Base-by-base conservation (phyloP, 768 basidiomycete species). In the Hemileccinum rubropunctum region DNA sequence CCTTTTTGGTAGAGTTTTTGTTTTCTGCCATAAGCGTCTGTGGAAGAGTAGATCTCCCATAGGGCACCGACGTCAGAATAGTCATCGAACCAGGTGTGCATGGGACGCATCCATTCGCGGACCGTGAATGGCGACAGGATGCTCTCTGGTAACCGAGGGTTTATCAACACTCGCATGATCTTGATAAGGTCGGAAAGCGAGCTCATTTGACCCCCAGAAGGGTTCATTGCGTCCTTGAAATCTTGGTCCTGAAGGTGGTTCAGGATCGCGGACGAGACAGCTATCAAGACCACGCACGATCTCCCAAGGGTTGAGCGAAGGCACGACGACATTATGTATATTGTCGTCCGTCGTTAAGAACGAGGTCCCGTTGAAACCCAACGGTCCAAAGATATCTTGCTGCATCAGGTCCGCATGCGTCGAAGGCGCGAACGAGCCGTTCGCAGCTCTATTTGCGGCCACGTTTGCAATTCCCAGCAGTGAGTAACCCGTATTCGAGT, bases 141-240 rank as follows among this genome's bases (percentile, higher is more conserved):
- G 13, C 71, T 67, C 21, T 69, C 68, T 17, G 59, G 58, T 17
- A 48, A 62, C 27, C 30, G 56, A 11, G 80, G 76, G 34, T 78
- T 69, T 23, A 82, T 66, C 39, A 81, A 56, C 4, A 71, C 69
- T 46, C 73, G 72, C 69, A 76, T 76, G 40, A 78, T 44, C 6
- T 58, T 73, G 14, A 62, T 60, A 8, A 78, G 62, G 54, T 82
- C 81, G 1, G 70, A 57, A 11, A 82, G 63, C 0, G 79, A 80
- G 51, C 73, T 71, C 56, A 76, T 77, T 52, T 82, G 80, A 2
- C 78, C 80, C 3, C 73, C 79, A 3, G 75, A 58, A 3, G 79
- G 68, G 49, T 79, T 76, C 52, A 59, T 60, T 0, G 68, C 58
- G 42, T 75, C 73, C 15, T 60, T 50, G 49, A 78, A 70, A 44